Evolutionary conservation across 2,329 filamentous ascomycete genomes (phyloP).

Genomic region (Penicillium olsonii): DNA sequence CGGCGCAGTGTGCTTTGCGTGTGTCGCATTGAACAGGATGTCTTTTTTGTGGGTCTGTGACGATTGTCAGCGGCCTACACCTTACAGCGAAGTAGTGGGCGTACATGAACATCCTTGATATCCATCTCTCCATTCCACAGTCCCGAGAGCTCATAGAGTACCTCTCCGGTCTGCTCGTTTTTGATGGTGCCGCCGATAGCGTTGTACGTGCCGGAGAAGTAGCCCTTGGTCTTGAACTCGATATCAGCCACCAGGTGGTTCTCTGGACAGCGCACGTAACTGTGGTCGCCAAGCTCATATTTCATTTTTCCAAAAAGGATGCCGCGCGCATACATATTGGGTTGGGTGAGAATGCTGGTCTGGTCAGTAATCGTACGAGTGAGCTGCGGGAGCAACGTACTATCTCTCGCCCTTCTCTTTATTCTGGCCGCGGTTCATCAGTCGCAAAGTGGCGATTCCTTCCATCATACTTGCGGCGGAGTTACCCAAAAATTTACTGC

Average conservation of each 20-base stretch:
- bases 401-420: slow-evolving; percentile 75
- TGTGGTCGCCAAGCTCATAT: slow-evolving; percentile 96
- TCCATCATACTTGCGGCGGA: slow-evolving; percentile 99
- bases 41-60: slow-evolving; percentile 81
- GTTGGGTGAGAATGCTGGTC: slow-evolving; percentile 82
- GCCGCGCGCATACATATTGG: slow-evolving; percentile 97
- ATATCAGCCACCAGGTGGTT: slow-evolving; percentile 83
- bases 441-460: slow-evolving; percentile 80
- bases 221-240: slow-evolving; percentile 98
- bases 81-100: not conserved
- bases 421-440: slow-evolving; percentile 74
- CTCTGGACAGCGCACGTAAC: slow-evolving; percentile 87
- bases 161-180: slow-evolving; percentile 80
- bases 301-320: slow-evolving; percentile 99
- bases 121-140: slow-evolving; percentile 95
- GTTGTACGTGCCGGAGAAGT: slow-evolving; percentile 95
- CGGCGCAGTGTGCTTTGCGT: slow-evolving; percentile 74
- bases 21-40: slow-evolving; percentile 82
- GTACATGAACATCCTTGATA: slow-evolving; percentile 73
- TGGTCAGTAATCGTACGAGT: slow-evolving; percentile 8
- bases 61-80: slow-evolving; percentile 11
- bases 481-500: slow-evolving; percentile 94
- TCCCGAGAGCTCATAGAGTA: slow-evolving; percentile 87
- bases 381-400: slow-evolving; percentile 55
- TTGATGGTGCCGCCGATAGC: slow-evolving; percentile 90